Evolutionary conservation across 345 rosid species (phyloP).

Genomic region (Cardiospermum halicacabum): DNA sequence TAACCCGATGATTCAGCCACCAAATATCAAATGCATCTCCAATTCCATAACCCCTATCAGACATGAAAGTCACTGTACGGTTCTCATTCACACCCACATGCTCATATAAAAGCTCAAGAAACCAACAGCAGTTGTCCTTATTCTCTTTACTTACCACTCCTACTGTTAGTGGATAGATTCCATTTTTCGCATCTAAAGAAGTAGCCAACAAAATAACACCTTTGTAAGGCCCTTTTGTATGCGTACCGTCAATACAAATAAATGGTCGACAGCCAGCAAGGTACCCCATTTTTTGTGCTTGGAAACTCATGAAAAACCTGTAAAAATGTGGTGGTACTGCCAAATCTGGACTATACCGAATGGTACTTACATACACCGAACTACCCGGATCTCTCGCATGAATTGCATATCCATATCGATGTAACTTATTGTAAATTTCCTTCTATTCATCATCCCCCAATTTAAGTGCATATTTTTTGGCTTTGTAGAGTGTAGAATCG

Average conservation of each 20-base stretch:
- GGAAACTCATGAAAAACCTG: neutral
- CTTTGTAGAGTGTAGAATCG: neutral
- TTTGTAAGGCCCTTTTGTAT: neutral
- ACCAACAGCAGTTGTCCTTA: neutral
- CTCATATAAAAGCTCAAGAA: neutral
- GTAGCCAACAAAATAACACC: neutral
- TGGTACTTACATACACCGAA: neutral
- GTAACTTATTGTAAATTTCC: neutral
- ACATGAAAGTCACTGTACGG: neutral
- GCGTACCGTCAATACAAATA: neutral
- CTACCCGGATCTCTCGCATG: neutral
- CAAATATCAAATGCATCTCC: neutral
- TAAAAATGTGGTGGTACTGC: neutral
- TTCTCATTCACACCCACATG: neutral
- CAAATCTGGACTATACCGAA: neutral
- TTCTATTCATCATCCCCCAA: neutral
- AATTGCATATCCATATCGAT: neutral
- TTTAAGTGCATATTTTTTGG: neutral
- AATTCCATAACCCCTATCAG: neutral
- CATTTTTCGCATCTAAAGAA: neutral
- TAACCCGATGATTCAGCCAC: neutral
- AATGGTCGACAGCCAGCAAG: neutral
- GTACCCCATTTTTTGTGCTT: neutral
- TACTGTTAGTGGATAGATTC: neutral
- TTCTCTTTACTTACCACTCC: neutral